Evolutionary conservation across 139 green algal genomes (phyloP).

Genomic region (Gonium pectorale): DNA sequence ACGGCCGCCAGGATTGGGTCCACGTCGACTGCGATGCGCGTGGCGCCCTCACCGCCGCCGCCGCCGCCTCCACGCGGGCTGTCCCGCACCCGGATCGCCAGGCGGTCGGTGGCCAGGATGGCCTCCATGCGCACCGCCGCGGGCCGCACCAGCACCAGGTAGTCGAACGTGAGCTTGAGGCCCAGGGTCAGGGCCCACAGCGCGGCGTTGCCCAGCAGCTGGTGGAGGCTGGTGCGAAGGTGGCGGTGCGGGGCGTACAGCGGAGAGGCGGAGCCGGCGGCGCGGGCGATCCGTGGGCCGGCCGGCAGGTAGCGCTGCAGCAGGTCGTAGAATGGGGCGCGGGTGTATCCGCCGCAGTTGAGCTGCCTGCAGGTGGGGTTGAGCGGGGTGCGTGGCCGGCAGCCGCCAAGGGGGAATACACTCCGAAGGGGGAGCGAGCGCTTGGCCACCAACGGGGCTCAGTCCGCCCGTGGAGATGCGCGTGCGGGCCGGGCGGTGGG

Average conservation of each 20-base stretch:
- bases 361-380: conserved; percentile 21
- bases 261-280: neutral
- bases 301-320: neutral
- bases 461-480: too few relatives aligned
- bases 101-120: neutral
- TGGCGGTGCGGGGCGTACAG: neutral
- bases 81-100: too few relatives aligned
- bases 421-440: too few relatives aligned
- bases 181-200: conserved; percentile 73
- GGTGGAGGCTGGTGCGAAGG: conserved; percentile 17
- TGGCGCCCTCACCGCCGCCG: neutral
- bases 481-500: too few relatives aligned
- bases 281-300: neutral
- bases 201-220: conserved; percentile 53
- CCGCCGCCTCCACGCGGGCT: too few relatives aligned
- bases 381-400: too few relatives aligned
- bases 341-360: conserved; percentile 17
- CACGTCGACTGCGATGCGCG: neutral
- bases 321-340: neutral
- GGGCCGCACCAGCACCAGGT: conserved; percentile 53
- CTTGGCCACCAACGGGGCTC: too few relatives aligned
- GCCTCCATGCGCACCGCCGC: neutral
- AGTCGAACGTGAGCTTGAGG: conserved; percentile 76
- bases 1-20: conserved; percentile 8
- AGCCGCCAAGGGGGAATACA: too few relatives aligned